Evolutionary conservation across 805 yeast species (phyloP), one percentile per base, ranked within the genome.

Genomic region (Cyberlindnera euphorbiae): DNA sequence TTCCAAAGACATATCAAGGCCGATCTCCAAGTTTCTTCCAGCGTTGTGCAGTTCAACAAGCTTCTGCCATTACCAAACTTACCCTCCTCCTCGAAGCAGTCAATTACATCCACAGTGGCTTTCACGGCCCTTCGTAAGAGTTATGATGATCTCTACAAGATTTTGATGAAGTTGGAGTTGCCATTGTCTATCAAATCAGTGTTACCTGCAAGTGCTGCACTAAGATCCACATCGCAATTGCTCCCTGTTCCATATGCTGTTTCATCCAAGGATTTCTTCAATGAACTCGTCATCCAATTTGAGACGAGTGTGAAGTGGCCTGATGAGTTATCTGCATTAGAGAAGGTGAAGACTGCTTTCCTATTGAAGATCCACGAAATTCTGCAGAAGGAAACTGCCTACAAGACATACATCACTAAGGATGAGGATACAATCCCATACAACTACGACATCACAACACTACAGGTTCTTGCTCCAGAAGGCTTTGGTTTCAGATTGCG

Each of bases 301-400:
- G 98, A 93, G 62, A 67, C 84, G 4, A 85, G 96, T 2, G 71
- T 75, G n/a, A 78, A 79, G 57, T 93, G 99, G 99, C 99, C 99
- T 3, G 95, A 85, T 59, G 96, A 93, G 56, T 57, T 87, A 6
- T 63, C 69, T 26, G 88, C 96, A 2, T 63, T 88, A 36, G 97
- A 93, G 58, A 80, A 82, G 52, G 82, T 95, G 12, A 93, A 93
- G 55, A 76, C 94, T 22, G 97, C 97, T 7, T 86, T 93, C 48
- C 63, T 90, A 49, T 57, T 93, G 36, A 82, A 82, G 49, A 74
- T 89, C 16, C 72, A 76, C 34, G 73, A 75, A 32, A 40, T 73
- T 15, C 52, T 60, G 6, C 37, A 55, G 7, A 64, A 66, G 39
- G 75, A 75, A 35, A 68, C 79, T 10, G 62, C 61, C 13, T 84